Evolutionary conservation across 176 grass and related monocot species (phyloP).

Genomic region (Musa acuminata): DNA sequence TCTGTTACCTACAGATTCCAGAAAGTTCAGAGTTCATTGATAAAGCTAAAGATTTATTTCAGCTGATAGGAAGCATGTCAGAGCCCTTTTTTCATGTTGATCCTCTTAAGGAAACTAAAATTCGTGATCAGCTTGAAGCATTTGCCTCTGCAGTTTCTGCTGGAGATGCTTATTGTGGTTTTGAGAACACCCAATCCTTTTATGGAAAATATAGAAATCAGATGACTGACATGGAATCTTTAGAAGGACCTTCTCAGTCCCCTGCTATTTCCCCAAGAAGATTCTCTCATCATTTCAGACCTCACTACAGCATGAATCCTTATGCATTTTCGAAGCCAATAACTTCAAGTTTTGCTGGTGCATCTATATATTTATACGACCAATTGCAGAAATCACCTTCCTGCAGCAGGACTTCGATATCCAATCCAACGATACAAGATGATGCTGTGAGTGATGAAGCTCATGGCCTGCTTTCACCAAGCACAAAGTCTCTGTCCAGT

Average conservation of each 20-base stretch:
- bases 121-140: conserved; percentile 20
- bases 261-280: conserved; percentile 27
- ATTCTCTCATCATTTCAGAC: conserved; percentile 31
- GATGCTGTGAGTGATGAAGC: conserved; percentile 21
- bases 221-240: conserved; percentile 15
- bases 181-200: conserved; percentile 21
- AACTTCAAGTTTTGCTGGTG: conserved; percentile 40
- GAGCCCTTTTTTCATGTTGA: conserved; percentile 24
- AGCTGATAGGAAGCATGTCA: conserved; percentile 19
- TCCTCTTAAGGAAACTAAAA: conserved; percentile 21
- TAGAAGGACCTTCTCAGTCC: conserved; percentile 23
- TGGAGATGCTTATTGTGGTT: conserved; percentile 7
- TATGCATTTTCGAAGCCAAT: conserved; percentile 31
- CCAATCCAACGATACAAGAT: conserved; percentile 1
- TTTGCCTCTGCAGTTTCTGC: conserved; percentile 18
- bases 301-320: conserved; percentile 20
- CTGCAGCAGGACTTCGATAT: conserved; percentile 20
- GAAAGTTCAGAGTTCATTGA: conserved; percentile 63
- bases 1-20: conserved; percentile 41
- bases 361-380: conserved; percentile 25
- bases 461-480: conserved; percentile 10
- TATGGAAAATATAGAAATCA: conserved; percentile 23
- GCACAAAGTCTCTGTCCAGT: conserved; percentile 12
- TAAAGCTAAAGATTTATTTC: conserved; percentile 46
- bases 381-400: conserved; percentile 1